phyloP scores from a whole-genome alignment of 305 asterid species.

The Fraxinus floribunda region DNA sequence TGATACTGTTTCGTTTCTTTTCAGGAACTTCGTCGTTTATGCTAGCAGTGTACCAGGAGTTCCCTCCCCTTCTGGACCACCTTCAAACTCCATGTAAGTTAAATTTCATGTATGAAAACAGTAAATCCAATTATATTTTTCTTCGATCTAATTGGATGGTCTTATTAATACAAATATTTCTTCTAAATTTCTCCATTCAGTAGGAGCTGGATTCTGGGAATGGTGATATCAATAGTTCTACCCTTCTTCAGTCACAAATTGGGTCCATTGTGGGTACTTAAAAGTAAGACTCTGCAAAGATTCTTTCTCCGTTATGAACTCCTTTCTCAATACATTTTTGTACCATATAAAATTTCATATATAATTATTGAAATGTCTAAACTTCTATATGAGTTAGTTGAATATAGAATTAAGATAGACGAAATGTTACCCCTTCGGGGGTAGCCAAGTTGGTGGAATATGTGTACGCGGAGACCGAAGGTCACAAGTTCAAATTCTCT shows the following conservation, averaged over 20 bases:
- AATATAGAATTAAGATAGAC: too few relatives aligned
- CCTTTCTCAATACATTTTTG: too few relatives aligned
- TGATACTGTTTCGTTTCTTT: neutral
- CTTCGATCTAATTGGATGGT: neutral
- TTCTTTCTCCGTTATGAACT: neutral
- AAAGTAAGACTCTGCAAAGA: slow-evolving; percentile 58
- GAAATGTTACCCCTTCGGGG: too few relatives aligned
- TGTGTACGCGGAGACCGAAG: too few relatives aligned
- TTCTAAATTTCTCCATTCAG: slow-evolving; percentile 24
- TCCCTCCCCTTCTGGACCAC: slow-evolving; percentile 61
- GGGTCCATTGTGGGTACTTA: slow-evolving; percentile 57
- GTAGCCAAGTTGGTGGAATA: too few relatives aligned
- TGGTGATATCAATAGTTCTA: slow-evolving; percentile 44
- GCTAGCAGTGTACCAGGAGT: slow-evolving; percentile 43
- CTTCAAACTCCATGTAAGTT: slow-evolving; percentile 51
- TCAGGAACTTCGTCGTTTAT: slow-evolving; percentile 35
- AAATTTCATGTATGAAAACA: neutral
- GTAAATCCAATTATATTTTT: neutral
- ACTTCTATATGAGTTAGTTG: too few relatives aligned
- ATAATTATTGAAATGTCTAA: neutral
- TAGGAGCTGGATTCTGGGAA: slow-evolving; percentile 67
- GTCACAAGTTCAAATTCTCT: too few relatives aligned
- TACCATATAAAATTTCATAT: neutral
- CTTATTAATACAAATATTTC: too few relatives aligned
- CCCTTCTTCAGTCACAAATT: slow-evolving; percentile 60